Evolutionary conservation across 2,329 filamentous ascomycete genomes (phyloP).

Genomic region (Penicillium nordicum): DNA sequence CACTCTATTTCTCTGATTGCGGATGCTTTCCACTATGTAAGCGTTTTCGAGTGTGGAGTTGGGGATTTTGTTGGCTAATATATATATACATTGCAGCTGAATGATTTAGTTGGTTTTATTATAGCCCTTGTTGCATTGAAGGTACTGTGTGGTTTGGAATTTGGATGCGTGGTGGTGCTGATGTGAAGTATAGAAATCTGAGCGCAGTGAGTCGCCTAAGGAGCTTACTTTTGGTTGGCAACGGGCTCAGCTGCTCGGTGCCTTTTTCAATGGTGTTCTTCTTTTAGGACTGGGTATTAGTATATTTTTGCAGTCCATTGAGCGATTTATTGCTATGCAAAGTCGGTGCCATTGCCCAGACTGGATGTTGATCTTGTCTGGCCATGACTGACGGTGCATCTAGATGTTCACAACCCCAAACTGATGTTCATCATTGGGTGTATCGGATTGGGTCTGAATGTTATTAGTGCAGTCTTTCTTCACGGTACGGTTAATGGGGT

Average conservation of each 20-base stretch:
- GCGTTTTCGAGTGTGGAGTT: slow-evolving; percentile 20
- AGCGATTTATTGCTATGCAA: slow-evolving; percentile 48
- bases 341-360: slow-evolving; percentile 18
- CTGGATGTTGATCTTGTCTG: not conserved
- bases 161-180: not conserved
- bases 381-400: slow-evolving; percentile 3
- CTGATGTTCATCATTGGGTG: slow-evolving; percentile 68
- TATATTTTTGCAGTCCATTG: slow-evolving; percentile 69
- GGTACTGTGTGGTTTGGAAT: slow-evolving; percentile 37
- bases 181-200: slow-evolving; percentile 49
- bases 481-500: slow-evolving; percentile 49
- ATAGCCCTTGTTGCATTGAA: slow-evolving; percentile 64
- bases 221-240: slow-evolving; percentile 73
- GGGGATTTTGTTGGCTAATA: slow-evolving; percentile 8
- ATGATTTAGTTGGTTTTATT: slow-evolving; percentile 66
- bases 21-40: slow-evolving; percentile 74
- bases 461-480: slow-evolving; percentile 63
- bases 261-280: slow-evolving; percentile 78
- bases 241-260: slow-evolving; percentile 67
- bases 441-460: slow-evolving; percentile 63
- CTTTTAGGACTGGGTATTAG: slow-evolving; percentile 68
- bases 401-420: slow-evolving; percentile 62
- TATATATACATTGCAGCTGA: slow-evolving; percentile 49
- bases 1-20: slow-evolving; percentile 68
- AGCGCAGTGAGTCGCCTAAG: slow-evolving; percentile 55